Evolutionary conservation across 1,284 basidiomycete genomes (phyloP).

Genomic region (Melampsora americana): DNA sequence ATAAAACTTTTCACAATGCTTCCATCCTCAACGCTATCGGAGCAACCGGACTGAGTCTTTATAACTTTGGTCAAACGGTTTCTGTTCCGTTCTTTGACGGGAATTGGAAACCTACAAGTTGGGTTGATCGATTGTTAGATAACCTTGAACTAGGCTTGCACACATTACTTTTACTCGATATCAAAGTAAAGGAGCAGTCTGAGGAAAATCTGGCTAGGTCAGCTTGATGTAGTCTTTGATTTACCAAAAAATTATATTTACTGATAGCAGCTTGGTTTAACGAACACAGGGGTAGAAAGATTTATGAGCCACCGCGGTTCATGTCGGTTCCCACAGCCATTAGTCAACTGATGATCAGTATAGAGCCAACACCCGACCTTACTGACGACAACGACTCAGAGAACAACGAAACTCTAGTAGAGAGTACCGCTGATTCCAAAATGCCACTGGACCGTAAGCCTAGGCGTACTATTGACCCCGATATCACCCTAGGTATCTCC

Average conservation of each 20-base stretch:
- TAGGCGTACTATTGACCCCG: constrained; percentile 60
- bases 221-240: neutral
- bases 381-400: constrained; percentile 8
- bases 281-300: constrained; percentile 74
- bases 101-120: constrained; percentile 91
- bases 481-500: constrained; percentile 74
- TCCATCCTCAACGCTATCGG: constrained; percentile 97
- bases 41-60: constrained; percentile 85
- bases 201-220: constrained; percentile 69
- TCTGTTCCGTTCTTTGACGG: constrained; percentile 97
- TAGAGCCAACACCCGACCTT: constrained; percentile 55
- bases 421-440: constrained; percentile 8
- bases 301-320: constrained; percentile 94
- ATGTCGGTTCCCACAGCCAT: constrained; percentile 92
- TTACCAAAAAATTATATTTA: neutral
- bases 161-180: constrained; percentile 91
- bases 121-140: constrained; percentile 89
- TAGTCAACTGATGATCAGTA: constrained; percentile 66
- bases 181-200: constrained; percentile 98
- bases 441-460: constrained; percentile 50
- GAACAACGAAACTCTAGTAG: constrained; percentile 45
- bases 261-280: neutral
- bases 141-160: constrained; percentile 85
- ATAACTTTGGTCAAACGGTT: constrained; percentile 96
- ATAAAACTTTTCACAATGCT: constrained; percentile 90